phyloP scores from a whole-genome alignment of 345 rosid species.

The Salix purpurea region DNA sequence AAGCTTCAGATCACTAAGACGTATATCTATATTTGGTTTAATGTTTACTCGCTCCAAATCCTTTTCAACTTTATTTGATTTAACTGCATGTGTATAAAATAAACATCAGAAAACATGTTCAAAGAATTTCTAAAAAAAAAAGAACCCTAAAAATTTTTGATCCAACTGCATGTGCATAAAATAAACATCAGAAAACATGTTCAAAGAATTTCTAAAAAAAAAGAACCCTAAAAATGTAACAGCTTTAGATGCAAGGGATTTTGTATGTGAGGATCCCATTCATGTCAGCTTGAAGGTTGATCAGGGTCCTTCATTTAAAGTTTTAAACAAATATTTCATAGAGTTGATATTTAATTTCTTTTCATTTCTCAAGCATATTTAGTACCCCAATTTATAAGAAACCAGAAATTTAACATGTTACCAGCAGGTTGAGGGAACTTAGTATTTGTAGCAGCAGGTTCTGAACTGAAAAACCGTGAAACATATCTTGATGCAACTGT shows the following conservation, averaged over 20 bases:
- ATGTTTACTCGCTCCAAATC: conserved; percentile 59
- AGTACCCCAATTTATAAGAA: too few relatives aligned
- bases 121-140: background rate
- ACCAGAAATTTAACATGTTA: conserved; percentile 20
- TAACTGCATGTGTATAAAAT: conserved; percentile 39
- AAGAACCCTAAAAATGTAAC: background rate
- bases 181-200: conserved; percentile 10
- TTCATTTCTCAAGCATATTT: too few relatives aligned
- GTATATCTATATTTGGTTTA: conserved; percentile 78
- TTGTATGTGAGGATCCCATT: background rate
- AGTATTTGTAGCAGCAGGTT: conserved; percentile 58
- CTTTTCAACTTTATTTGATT: conserved; percentile 63
- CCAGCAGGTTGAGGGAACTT: conserved; percentile 60
- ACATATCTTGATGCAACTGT: conserved; percentile 85
- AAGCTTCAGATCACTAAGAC: conserved; percentile 85
- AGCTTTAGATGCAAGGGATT: background rate
- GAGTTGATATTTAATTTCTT: too few relatives aligned
- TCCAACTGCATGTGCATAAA: conserved; percentile 43
- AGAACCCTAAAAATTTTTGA: conserved; percentile 31
- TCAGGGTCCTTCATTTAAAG: background rate
- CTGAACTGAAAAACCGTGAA: conserved; percentile 67
- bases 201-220: background rate
- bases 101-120: conserved; percentile 4
- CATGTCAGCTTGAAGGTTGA: background rate
- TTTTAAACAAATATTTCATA: background rate